These are phyloP conservation scores for Trypanosoma avium DNA, from an alignment of 208 protist species.

Conservation along the genomic window DNA sequence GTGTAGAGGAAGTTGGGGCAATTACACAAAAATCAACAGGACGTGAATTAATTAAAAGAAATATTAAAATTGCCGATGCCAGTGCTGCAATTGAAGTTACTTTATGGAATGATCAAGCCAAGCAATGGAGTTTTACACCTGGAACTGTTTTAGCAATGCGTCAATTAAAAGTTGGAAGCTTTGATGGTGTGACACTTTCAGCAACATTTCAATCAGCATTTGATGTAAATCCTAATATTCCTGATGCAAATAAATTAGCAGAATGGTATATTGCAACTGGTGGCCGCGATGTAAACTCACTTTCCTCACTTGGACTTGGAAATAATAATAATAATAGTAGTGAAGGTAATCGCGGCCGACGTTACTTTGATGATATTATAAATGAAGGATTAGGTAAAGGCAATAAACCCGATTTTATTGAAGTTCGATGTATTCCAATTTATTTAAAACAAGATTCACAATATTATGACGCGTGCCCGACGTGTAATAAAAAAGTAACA, in stretches of 20 bases:
- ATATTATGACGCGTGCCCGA: slow-evolving; percentile 91
- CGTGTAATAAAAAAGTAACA: slow-evolving; percentile 92
- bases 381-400: slow-evolving; percentile 74
- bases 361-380: slow-evolving; percentile 84
- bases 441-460: slow-evolving; percentile 91
- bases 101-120: slow-evolving; percentile 88
- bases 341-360: slow-evolving; percentile 77
- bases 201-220: slow-evolving; percentile 82
- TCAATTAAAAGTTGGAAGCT: slow-evolving; percentile 84
- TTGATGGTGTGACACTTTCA: slow-evolving; percentile 84
- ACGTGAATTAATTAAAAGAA: slow-evolving; percentile 80
- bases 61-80: slow-evolving; percentile 76
- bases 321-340: slow-evolving; percentile 20
- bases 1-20: slow-evolving; percentile 62
- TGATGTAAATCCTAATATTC: slow-evolving; percentile 79
- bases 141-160: slow-evolving; percentile 84
- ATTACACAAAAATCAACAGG: slow-evolving; percentile 86
- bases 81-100: slow-evolving; percentile 86
- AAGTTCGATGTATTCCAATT: slow-evolving; percentile 86
- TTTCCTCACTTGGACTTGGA: slow-evolving; percentile 57
- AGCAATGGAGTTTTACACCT: slow-evolving; percentile 49
- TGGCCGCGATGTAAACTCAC: slow-evolving; percentile 72
- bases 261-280: slow-evolving; percentile 87
- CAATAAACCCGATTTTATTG: slow-evolving; percentile 82
- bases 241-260: slow-evolving; percentile 82